phyloP scores from a whole-genome alignment of 176 grass and related monocot species.

The Aegilops tauschii region DNA sequence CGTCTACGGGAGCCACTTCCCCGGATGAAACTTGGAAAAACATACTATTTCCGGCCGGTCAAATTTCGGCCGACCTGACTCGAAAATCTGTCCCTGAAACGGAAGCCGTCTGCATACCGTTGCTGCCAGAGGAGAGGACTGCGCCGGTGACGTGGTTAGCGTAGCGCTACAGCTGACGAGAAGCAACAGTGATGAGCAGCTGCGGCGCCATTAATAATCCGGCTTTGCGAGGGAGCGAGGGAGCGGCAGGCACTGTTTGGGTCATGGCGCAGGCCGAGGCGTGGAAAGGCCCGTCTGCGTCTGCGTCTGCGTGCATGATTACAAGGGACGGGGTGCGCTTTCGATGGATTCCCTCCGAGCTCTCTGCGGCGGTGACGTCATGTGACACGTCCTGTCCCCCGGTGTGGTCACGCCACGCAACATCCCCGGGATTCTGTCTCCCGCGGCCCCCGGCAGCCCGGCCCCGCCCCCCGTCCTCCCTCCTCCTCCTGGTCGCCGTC shows the following conservation, averaged over 20 bases:
- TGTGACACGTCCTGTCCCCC: constrained; percentile 51
- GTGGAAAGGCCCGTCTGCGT: not conserved
- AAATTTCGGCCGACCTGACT: too few species aligned
- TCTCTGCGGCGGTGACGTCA: constrained; percentile 30
- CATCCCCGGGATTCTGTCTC: constrained; percentile 55
- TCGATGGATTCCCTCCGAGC: not conserved
- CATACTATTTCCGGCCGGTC: too few species aligned
- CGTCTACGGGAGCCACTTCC: too few species aligned
- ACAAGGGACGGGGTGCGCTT: constrained; percentile 4
- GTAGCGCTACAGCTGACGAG: too few species aligned
- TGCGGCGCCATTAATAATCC: not conserved
- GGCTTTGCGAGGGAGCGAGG: not conserved
- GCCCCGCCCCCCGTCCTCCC: not conserved
- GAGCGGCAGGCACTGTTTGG: not conserved
- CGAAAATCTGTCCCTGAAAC: too few species aligned
- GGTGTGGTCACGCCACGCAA: not conserved
- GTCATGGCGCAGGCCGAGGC: constrained; percentile 27
- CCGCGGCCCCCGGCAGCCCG: not conserved
- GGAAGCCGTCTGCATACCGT: too few species aligned
- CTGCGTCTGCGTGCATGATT: constrained; percentile 17
- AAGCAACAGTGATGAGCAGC: too few species aligned
- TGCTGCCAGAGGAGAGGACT: too few species aligned
- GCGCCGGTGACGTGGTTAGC: too few species aligned
- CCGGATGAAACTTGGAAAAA: too few species aligned
- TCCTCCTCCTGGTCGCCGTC: not conserved